A percentile compares a stretch with the other conserved stretches of the same genome.
phyloP scores from a whole-genome alignment of 139 green algal genomes.

The Closterium sp. region DNA sequence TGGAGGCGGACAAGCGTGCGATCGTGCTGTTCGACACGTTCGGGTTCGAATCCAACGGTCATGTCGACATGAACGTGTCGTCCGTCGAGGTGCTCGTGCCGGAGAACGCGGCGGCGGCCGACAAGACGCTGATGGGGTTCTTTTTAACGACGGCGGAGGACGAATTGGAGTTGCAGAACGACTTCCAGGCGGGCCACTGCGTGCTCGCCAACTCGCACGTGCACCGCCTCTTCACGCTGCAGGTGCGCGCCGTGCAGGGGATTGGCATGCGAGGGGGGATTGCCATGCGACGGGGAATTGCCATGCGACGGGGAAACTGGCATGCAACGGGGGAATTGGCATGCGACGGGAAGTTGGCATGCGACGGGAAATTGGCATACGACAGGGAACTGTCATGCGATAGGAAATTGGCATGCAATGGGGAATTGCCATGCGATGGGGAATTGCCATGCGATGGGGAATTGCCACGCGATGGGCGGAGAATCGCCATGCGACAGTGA shows the following conservation, averaged over 20 bases:
- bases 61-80: slow-evolving; percentile 33
- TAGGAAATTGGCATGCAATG: too few relatives aligned
- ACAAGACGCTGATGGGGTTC: slow-evolving; percentile 37
- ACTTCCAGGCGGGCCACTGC: slow-evolving; percentile 58
- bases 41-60: slow-evolving; percentile 29
- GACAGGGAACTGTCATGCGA: too few relatives aligned
- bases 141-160: slow-evolving; percentile 63
- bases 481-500: too few relatives aligned
- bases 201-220: slow-evolving; percentile 62
- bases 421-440: too few relatives aligned
- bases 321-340: too few relatives aligned
- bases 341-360: too few relatives aligned
- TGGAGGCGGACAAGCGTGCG: slow-evolving; percentile 5
- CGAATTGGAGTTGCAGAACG: slow-evolving; percentile 63
- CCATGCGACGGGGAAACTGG: too few relatives aligned
- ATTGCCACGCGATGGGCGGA: too few relatives aligned
- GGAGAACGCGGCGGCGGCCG: neutral
- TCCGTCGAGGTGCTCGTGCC: slow-evolving; percentile 21
- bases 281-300: too few relatives aligned
- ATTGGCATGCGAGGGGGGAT: neutral
- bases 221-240: slow-evolving; percentile 60
- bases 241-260: slow-evolving; percentile 1
- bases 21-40: slow-evolving; percentile 51
- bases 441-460: too few relatives aligned
- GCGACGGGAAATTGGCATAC: too few relatives aligned